Evolutionary conservation across 257 asterid genomes (phyloP), one percentile per base, ranked within the genome.

Genomic region (Catharanthus roseus): DNA sequence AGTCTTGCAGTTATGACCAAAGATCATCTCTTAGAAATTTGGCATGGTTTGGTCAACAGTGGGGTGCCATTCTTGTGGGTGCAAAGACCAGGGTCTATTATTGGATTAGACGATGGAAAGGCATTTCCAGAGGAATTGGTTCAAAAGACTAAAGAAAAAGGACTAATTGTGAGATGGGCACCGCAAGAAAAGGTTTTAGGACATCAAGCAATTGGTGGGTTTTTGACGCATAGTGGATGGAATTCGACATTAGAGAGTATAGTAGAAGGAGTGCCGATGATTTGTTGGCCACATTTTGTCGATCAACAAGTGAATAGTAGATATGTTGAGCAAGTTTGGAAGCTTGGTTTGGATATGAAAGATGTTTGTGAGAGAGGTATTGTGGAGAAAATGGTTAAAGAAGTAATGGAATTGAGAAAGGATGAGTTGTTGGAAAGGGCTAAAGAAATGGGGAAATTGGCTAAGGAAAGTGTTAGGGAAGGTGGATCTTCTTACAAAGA

Each of bases 201-300:
- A 6, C 93, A 89, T 74, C 77, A 65, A 1, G 82, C 96, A 1
- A 67, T 89, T 12, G 91, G 86, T 0, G 89, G 88, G 4, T 87
- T 89, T 67, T 68, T 87, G 81, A 89, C 93, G 3, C 96, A 89
- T 58, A 72, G 85, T 33, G 96, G 96, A 21, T 89, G 96, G 93
- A 89, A 89, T 70, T 89, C 96, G 0, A 86, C 89, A 0, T 18
- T 87, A 61, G 93, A 87, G 79, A 87, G 87, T 51, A 47, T 84
- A 6, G 77, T 69, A 5, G 91, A 78, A 54, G 91, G 88, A 5
- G 83, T 83, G 66, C 89, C 91, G 2, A 89, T 89, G 96, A 84
- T 87, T 12, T 84, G 91, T 44, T 84, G 90, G 91, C 91, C 96
- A 3, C 75, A 71, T 70, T 81, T 75, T 47, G 73, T 82, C 15